These are phyloP conservation scores for Candida ipomoeae DNA, from an alignment of 805 yeast genomes.

Conservation along the genomic window DNA sequence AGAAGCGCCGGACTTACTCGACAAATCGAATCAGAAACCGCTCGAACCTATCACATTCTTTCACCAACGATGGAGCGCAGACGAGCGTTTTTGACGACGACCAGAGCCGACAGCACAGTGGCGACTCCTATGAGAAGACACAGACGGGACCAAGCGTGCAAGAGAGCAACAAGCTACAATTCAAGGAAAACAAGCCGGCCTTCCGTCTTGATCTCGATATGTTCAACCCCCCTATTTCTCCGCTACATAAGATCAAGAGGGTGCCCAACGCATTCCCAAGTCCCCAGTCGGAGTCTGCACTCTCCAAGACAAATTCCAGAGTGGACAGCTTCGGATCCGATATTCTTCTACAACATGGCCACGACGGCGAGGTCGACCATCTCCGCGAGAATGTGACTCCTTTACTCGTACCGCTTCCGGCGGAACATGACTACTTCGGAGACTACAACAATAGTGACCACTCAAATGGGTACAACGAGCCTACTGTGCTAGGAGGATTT, in stretches of 20 bases:
- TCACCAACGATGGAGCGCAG: not conserved
- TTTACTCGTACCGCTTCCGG: conserved; percentile 15
- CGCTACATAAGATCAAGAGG: conserved; percentile 7
- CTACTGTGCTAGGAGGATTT: conserved; percentile 6
- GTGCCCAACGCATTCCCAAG: conserved; percentile 14
- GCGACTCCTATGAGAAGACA: not conserved
- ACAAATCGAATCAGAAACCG: conserved; percentile 10
- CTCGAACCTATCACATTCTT: conserved; percentile 11
- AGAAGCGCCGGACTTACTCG: conserved; percentile 5
- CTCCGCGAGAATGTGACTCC: conserved; percentile 15
- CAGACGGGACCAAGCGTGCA: not conserved
- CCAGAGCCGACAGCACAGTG: conserved; percentile 1
- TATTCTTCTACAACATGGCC: conserved; percentile 7
- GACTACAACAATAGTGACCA: conserved; percentile 5
- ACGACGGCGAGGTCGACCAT: conserved; percentile 5
- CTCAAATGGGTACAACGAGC: conserved; percentile 1
- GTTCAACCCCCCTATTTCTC: conserved; percentile 13
- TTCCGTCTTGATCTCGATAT: conserved; percentile 26
- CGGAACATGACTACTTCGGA: conserved; percentile 16
- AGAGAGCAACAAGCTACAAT: conserved; percentile 1
- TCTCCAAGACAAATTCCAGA: conserved; percentile 1
- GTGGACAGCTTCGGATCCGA: conserved; percentile 9
- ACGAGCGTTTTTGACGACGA: conserved; percentile 2
- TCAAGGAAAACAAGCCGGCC: conserved; percentile 20
- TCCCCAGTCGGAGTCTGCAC: conserved; percentile 16